phyloP scores from a whole-genome alignment of 306 rosid species.

The Rosa chinensis region DNA sequence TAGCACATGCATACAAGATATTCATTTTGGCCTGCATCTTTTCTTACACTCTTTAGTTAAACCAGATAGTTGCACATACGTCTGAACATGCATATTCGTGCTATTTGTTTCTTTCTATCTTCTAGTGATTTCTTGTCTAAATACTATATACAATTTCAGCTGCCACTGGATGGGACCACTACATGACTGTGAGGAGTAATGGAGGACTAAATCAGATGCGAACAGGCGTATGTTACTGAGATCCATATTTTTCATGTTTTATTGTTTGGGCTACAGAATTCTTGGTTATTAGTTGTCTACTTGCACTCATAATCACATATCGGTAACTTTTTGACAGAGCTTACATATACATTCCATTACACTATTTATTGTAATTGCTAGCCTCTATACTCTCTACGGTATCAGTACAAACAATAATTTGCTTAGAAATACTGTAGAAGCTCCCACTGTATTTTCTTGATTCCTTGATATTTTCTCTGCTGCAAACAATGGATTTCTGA shows the following conservation, averaged over 20 bases:
- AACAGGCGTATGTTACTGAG: constrained; percentile 72
- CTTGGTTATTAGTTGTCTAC: constrained; percentile 1
- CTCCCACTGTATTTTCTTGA: background rate
- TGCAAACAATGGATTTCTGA: background rate
- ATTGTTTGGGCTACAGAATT: background rate
- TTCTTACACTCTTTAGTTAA: background rate
- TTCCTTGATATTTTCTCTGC: background rate
- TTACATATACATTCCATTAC: background rate
- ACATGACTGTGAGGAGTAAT: constrained; percentile 78
- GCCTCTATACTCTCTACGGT: background rate
- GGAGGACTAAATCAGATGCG: constrained; percentile 98
- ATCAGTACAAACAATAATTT: background rate
- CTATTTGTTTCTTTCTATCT: background rate
- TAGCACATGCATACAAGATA: background rate
- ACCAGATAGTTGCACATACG: background rate
- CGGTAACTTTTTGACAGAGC: background rate
- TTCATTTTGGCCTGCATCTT: background rate
- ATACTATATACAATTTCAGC: constrained; percentile 43
- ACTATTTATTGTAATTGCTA: background rate
- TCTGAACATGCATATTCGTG: background rate
- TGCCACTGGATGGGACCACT: constrained; percentile 54
- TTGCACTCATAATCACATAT: background rate
- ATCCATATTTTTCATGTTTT: constrained; percentile 13
- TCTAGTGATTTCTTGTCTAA: background rate
- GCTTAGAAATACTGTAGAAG: background rate